Conservation (phyloP, 2,329 filamentous ascomycete species). For the Corniculantispora saksenae region DNA sequence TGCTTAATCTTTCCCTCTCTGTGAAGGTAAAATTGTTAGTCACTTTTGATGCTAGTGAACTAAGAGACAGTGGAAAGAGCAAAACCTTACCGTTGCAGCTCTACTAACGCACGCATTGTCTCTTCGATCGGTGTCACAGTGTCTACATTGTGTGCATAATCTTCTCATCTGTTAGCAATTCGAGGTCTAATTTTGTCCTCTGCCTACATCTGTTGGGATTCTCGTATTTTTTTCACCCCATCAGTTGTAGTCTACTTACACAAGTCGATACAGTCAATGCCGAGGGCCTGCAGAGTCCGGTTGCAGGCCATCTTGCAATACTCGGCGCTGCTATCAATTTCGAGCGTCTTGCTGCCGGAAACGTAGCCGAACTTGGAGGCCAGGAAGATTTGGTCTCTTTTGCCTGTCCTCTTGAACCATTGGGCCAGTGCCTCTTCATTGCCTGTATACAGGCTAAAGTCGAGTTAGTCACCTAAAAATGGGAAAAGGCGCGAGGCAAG, state of each 20-base stretch:
- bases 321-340: conserved; percentile 26
- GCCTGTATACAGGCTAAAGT: conserved; percentile 38
- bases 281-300: conserved; percentile 43
- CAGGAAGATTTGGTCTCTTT: conserved; percentile 46
- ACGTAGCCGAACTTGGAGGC: conserved; percentile 33
- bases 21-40: not conserved
- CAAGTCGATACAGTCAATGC: conserved; percentile 52
- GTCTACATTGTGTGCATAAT: conserved; percentile 19
- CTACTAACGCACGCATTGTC: conserved; percentile 47
- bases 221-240: not conserved
- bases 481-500: not conserved
- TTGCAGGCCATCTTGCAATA: conserved; percentile 27
- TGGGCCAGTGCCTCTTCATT: conserved; percentile 45
- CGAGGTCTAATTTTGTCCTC: too few relatives aligned
- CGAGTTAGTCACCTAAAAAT: not conserved
- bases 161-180: not conserved
- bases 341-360: conserved; percentile 16
- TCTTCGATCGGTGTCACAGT: conserved; percentile 41
- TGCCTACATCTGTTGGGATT: too few relatives aligned
- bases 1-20: conserved; percentile 54
- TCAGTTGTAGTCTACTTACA: conserved; percentile 33
- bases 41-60: not conserved
- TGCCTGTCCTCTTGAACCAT: conserved; percentile 46
- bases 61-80: not conserved
- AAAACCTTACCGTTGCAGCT: conserved; percentile 35